Evolutionary conservation across 345 rosid species (phyloP).

Genomic region (Turritis glabra): DNA sequence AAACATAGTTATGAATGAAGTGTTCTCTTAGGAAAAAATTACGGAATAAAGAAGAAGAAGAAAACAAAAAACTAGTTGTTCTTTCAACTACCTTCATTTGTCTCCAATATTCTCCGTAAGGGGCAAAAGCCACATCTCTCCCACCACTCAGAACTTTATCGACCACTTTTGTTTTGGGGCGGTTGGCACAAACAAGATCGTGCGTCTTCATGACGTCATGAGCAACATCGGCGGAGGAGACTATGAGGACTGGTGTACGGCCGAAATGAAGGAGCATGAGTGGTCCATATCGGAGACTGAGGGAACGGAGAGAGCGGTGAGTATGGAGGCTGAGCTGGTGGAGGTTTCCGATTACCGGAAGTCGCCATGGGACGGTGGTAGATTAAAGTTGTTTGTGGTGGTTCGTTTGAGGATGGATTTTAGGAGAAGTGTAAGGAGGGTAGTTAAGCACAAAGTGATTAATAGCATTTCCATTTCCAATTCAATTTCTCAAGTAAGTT

Average conservation of each 20-base stretch:
- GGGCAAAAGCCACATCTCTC: slow-evolving; percentile 44
- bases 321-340: slow-evolving; percentile 46
- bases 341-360: slow-evolving; percentile 60
- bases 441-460: background rate
- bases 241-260: slow-evolving; percentile 38
- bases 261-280: slow-evolving; percentile 58
- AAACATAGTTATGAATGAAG: no score
- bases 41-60: no score
- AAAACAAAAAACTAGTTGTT: background rate
- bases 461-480: background rate
- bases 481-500: background rate
- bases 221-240: slow-evolving; percentile 55
- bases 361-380: slow-evolving; percentile 42
- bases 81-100: slow-evolving; percentile 39
- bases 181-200: slow-evolving; percentile 43
- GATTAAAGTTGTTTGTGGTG: background rate
- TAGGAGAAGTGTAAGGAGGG: background rate
- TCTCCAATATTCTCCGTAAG: slow-evolving; percentile 70
- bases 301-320: slow-evolving; percentile 44
- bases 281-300: slow-evolving; percentile 50
- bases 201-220: slow-evolving; percentile 51
- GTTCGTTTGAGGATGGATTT: background rate
- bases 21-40: background rate
- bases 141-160: slow-evolving; percentile 39
- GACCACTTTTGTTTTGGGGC: slow-evolving; percentile 33